These are phyloP conservation scores for Ophiostoma tasmaniense DNA, from an alignment of 2,329 filamentous ascomycete species.

Conservation along the genomic window DNA sequence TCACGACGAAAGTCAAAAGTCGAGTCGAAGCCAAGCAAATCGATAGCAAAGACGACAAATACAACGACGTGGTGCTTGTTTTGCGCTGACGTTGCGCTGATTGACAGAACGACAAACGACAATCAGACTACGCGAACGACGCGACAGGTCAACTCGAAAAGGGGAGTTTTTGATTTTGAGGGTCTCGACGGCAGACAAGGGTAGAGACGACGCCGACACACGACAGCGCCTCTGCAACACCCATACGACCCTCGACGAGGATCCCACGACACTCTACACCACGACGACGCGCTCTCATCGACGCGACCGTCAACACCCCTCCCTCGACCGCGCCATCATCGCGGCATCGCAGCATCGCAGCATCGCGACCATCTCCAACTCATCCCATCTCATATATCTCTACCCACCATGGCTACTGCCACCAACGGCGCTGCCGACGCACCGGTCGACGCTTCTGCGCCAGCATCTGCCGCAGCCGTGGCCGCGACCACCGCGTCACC, in stretches of 20 bases:
- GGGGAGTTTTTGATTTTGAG: conserved; percentile 5
- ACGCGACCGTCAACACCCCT: background rate
- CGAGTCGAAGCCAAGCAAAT: no score
- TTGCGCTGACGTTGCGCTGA: background rate
- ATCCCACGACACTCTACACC: background rate
- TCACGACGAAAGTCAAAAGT: no score
- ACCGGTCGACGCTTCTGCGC: conserved; percentile 19
- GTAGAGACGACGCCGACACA: background rate
- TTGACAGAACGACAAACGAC: background rate
- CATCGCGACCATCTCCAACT: background rate
- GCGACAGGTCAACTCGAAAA: conserved; percentile 1
- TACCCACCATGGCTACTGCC: conserved; percentile 27
- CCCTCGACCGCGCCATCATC: background rate
- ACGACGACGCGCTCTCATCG: background rate
- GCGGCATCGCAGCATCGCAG: background rate
- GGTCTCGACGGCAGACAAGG: background rate
- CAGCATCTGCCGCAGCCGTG: background rate
- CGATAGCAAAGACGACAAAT: background rate
- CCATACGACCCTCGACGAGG: background rate
- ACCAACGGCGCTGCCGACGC: conserved; percentile 26
- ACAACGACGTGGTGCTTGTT: background rate
- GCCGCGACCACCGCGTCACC: background rate
- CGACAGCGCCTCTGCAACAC: background rate
- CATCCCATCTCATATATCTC: background rate
- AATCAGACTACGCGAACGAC: background rate